Percentiles rank a stretch among this genome's conserved stretches.
phyloP scores from a whole-genome alignment of 495 filamentous ascomycete genomes.

The Penicillium turbatum region DNA sequence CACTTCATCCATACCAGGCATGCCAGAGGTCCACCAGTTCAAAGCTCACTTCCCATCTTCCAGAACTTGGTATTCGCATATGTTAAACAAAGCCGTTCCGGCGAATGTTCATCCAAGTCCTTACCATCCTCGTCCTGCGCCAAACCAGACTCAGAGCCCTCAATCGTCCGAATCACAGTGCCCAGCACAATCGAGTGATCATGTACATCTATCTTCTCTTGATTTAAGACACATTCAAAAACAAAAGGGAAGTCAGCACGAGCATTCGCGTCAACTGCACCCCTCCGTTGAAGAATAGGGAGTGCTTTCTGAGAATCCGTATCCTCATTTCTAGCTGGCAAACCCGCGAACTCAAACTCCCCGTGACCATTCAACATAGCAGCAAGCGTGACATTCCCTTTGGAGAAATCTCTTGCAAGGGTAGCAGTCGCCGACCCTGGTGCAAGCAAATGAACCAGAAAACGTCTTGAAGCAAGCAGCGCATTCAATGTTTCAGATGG shows the following conservation, averaged over 20 bases:
- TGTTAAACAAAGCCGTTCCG: constrained; percentile 33
- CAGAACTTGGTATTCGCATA: constrained; percentile 46
- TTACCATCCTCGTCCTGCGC: neutral
- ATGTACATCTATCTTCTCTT: constrained; percentile 36
- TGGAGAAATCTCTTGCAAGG: constrained; percentile 44
- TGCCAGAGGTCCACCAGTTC: neutral
- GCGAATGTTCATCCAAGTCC: constrained; percentile 12
- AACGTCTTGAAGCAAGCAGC: constrained; percentile 44
- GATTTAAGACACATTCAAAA: constrained; percentile 38
- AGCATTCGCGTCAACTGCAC: neutral
- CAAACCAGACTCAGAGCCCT: constrained; percentile 5
- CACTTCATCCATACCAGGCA: neutral
- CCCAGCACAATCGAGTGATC: constrained; percentile 46
- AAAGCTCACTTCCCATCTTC: constrained; percentile 40
- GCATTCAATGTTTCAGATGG: constrained; percentile 70
- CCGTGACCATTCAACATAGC: constrained; percentile 29
- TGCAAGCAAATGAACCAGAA: constrained; percentile 43
- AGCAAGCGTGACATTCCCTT: constrained; percentile 33
- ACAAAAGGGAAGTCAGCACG: constrained; percentile 36
- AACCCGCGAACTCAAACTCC: constrained; percentile 35
- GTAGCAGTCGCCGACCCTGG: constrained; percentile 27
- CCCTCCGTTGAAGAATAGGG: constrained; percentile 29
- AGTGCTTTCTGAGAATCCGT: constrained; percentile 17
- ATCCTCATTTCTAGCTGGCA: constrained; percentile 5
- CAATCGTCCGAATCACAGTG: constrained; percentile 26